A percentile compares a stretch with the other conserved stretches of the same genome.
These are phyloP conservation scores for Mortierella sp. DNA, from an alignment of 371 early-diverging fungal species.

Conservation along the genomic window DNA sequence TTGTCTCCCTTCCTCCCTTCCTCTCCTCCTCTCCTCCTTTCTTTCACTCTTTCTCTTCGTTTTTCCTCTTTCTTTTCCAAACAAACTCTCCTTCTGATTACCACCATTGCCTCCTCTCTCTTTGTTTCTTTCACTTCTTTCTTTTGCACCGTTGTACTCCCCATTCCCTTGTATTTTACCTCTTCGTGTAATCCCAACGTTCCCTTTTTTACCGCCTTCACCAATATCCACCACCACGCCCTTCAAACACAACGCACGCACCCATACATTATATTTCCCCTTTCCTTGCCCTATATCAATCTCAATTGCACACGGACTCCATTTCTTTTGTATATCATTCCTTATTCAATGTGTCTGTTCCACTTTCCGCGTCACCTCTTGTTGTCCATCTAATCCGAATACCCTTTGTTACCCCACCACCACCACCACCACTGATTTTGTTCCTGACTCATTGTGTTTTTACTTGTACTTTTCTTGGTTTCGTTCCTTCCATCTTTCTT, in stretches of 20 bases:
- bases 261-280: background rate
- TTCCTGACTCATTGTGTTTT: background rate
- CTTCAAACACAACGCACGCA: background rate
- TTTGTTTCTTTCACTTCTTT: background rate
- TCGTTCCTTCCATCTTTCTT: background rate
- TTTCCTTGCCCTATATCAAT: background rate
- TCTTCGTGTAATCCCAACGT: background rate
- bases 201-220: background rate
- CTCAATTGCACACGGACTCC: slow-evolving; percentile 11
- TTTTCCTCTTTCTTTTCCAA: no score
- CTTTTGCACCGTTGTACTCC: background rate
- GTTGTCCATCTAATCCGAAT: background rate
- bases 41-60: background rate
- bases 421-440: background rate
- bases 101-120: background rate
- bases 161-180: background rate
- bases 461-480: background rate
- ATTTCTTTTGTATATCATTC: background rate
- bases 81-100: background rate
- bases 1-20: background rate
- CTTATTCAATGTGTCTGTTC: background rate
- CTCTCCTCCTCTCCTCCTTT: background rate
- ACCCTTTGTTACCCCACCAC: background rate
- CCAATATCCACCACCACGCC: background rate
- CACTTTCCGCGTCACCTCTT: background rate